Conservation (phyloP, 1,139 yeast species). For the Diutina neorugosa region DNA sequence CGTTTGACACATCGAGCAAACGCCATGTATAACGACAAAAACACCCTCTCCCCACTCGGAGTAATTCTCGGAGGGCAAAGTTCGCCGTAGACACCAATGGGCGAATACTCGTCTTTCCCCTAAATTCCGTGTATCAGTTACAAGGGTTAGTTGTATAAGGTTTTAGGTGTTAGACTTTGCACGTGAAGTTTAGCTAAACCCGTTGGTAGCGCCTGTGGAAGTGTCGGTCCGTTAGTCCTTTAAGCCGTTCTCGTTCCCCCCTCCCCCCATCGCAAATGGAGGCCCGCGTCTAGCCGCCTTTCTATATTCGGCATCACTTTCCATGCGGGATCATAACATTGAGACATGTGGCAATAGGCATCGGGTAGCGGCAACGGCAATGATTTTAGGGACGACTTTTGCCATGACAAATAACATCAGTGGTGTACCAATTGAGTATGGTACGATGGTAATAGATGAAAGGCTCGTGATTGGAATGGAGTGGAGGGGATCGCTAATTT, state of each 20-base stretch:
- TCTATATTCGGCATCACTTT: not conserved
- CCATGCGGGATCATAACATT: not conserved
- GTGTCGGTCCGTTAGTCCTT: not conserved
- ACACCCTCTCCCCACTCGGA: not conserved
- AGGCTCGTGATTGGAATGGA: no score
- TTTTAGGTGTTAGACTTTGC: not conserved
- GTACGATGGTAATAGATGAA: no score
- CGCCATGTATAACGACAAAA: not conserved
- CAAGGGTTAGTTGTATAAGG: not conserved
- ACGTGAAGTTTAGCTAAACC: not conserved
- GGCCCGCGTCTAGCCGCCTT: not conserved
- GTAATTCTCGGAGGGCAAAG: not conserved
- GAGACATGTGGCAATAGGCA: not conserved
- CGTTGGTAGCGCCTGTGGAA: no score
- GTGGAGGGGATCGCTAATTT: no score
- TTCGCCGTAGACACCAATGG: not conserved
- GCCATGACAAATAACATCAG: no score
- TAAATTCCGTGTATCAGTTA: no score
- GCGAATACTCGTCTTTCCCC: no score
- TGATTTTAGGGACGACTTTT: no score
- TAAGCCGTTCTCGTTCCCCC: not conserved
- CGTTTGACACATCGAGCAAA: not conserved
- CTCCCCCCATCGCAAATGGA: not conserved
- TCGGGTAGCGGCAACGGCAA: not conserved
- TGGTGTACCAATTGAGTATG: no score